Evolutionary conservation across 192 early-diverging fungal genomes (phyloP).

Genomic region (Backusella tarrabulga): DNA sequence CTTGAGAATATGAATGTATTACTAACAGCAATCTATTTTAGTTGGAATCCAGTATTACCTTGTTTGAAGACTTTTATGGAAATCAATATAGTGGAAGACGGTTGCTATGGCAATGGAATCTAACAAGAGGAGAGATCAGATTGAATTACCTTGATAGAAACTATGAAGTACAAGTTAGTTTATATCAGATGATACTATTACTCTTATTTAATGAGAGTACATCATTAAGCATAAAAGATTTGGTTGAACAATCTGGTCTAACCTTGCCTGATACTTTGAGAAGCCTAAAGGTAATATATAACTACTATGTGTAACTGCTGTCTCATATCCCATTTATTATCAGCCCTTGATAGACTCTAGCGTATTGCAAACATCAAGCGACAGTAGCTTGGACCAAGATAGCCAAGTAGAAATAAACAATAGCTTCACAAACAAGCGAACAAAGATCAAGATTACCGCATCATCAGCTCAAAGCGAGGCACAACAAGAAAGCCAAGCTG

Average conservation of each 20-base stretch:
- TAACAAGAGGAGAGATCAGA: conserved; percentile 59
- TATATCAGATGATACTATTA: conserved; percentile 69
- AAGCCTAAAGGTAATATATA: conserved; percentile 54
- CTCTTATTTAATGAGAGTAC: conserved; percentile 63
- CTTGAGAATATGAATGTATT: background rate
- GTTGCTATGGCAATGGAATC: conserved; percentile 61
- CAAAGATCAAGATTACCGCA: conserved; percentile 73
- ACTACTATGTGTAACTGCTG: background rate
- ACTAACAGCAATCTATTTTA: background rate
- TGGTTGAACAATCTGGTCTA: conserved; percentile 55
- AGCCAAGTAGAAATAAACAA: conserved; percentile 36
- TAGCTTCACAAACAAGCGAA: conserved; percentile 57
- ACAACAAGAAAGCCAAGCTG: conserved; percentile 57
- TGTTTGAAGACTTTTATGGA: conserved; percentile 74
- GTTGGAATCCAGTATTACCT: conserved; percentile 65
- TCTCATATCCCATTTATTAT: background rate
- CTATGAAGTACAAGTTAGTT: conserved; percentile 75
- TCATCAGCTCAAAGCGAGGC: conserved; percentile 54
- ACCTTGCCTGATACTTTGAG: conserved; percentile 51
- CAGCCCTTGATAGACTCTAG: conserved; percentile 57
- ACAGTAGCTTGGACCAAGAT: conserved; percentile 22
- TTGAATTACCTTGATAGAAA: conserved; percentile 67
- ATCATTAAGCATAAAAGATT: conserved; percentile 47
- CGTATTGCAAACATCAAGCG: conserved; percentile 32
- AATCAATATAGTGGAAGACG: conserved; percentile 72